Base-by-base conservation (phyloP, 2,329 filamentous ascomycete species). In the Ophiostoma perfectum region DNA sequence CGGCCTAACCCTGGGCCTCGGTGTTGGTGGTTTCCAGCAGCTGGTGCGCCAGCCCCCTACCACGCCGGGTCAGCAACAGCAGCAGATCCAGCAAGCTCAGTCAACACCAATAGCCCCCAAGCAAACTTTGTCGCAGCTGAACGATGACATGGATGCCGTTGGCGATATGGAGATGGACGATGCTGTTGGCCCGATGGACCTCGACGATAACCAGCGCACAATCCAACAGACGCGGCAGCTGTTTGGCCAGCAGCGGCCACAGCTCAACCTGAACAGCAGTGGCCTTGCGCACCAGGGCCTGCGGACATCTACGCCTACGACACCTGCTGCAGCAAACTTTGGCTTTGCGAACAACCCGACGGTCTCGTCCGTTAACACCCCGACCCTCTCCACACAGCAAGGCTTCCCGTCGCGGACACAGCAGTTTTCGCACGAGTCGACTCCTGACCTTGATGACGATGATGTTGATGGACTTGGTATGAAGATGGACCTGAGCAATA, bases 141-240 rank as follows among this genome's bases (percentile, higher is more conserved):
- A 79, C 69, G 81, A 89, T 70, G 90, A 96, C 70, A 88, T 96
- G 82, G 93, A 96, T 75, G 88, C 91, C 18, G 86, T 96, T 42
- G 93, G 92, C 66, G 92, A 96, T 75, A 97, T 98, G 94, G 94
- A 98, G 75, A 91, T 98, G 89, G 94, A 98, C 75, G 93, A 97
- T 74, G 85, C 88, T 7, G 83, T 91, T 65, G 88, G 86, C 4
- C 81, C 83, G 66, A 85, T 89, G 84, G 87, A 89, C 69, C 80
- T 88, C 74, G 84, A 87, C 64, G 84, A 87, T 71, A 85, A 79
- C 73, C 84, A 88, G 66, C 82, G 86, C 72, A 85, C 87, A 47
- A 87, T 91, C 74, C 90, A 91, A 73, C 87, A 90, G 74, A 86
- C 87, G 27, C 84, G 88, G 62, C 88, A 90, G 73, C 81, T 90